Evolutionary conservation across 805 yeast species (phyloP), one percentile per base, ranked within the genome.

Genomic region (Isabelozyma rhagii): DNA sequence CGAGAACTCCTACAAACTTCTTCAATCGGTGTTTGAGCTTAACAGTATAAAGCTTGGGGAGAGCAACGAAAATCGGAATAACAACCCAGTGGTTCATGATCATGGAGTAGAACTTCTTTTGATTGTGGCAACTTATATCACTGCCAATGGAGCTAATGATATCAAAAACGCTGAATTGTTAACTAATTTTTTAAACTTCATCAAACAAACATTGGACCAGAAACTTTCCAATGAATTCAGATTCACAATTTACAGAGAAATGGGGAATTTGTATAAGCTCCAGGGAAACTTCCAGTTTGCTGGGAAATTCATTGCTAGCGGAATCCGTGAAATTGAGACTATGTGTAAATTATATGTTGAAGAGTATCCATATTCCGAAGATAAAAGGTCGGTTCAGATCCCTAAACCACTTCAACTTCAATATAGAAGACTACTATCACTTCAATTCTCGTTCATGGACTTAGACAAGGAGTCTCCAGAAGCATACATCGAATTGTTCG

Each of bases 21-120:
- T 64, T 39, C 48, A 51, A 42, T 61, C 66, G 5, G 63, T 72
- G 8, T 61, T 71, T 40, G 70, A 71, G 28, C 56, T 66, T 52
- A 59, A 68, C 51, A 70, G 71, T 1, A 57, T 70, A 21, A 47
- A 59, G 2, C 17, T 59, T 9, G 48, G 44, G 10, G 42, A 47
- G 13, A 39, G 14, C 5, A 45, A 47, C 15, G 42, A 48, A 8
- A 45, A 41, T 21, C 47, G 46, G 9, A 46, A 50, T 11, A 2
- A 17, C 41, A 10, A 31, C n/a, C 36, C 36, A 47, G 46, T 14
- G 29, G 15, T 15, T 47, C 8, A 47, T 40, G 27, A 51, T 25
- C 54, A 53, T 18, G 59, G 67, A 2, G 51, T 56, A 4, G 48
- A 56, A 18, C 54, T 71, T 18, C 61, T 69, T 49, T 51, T 51